Evolutionary conservation across 495 filamentous ascomycete species (phyloP).

Genomic region (Letharia columbiana): DNA sequence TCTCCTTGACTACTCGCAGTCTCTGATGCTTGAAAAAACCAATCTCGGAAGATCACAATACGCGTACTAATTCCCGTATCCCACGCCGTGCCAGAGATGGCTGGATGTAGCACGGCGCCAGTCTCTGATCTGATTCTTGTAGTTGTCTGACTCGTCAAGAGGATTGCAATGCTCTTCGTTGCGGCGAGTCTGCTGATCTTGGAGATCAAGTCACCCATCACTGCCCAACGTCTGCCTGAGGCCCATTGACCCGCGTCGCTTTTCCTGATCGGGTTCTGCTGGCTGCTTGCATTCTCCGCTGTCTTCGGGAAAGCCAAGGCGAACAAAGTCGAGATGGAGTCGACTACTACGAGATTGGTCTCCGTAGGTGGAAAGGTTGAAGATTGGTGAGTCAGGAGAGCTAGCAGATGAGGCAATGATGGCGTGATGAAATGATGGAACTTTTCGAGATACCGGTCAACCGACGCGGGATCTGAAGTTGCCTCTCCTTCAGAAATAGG

Average conservation of each 20-base stretch:
- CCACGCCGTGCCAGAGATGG: constrained; percentile 60
- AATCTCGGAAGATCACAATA: constrained; percentile 65
- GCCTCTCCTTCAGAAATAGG: neutral
- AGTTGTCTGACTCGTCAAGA: constrained; percentile 62
- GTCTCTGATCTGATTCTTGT: constrained; percentile 55
- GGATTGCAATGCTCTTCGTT: constrained; percentile 55
- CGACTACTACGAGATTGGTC: constrained; percentile 63
- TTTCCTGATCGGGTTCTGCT: constrained; percentile 26
- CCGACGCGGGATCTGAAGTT: constrained; percentile 7
- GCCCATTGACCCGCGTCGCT: constrained; percentile 47
- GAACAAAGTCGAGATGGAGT: constrained; percentile 66
- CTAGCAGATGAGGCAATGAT: constrained; percentile 67
- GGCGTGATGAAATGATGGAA: constrained; percentile 42
- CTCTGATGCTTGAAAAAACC: constrained; percentile 27
- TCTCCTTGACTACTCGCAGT: constrained; percentile 16
- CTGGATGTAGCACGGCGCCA: constrained; percentile 61
- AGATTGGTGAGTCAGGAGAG: constrained; percentile 57
- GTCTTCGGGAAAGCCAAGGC: constrained; percentile 60
- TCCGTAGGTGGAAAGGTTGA: constrained; percentile 47
- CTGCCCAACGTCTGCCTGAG: constrained; percentile 51
- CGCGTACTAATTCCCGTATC: constrained; percentile 57
- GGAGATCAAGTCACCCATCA: constrained; percentile 48
- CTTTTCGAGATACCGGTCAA: constrained; percentile 26
- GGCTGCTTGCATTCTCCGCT: constrained; percentile 17
- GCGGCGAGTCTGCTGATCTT: constrained; percentile 59